Evolutionary conservation across 176 grass and related monocot species (phyloP).

Genomic region (Poa pratensis): DNA sequence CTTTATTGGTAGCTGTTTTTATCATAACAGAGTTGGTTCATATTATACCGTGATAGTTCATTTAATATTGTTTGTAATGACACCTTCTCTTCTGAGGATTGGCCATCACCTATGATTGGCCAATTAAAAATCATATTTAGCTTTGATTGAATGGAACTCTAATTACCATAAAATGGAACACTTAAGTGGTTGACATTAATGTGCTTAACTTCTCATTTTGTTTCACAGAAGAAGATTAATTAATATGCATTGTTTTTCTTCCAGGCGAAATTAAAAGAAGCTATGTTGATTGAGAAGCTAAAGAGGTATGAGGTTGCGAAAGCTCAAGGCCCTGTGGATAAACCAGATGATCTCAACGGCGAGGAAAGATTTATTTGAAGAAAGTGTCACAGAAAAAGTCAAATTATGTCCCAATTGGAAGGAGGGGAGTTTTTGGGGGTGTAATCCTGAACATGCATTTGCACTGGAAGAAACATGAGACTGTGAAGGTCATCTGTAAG

Average conservation of each 20-base stretch:
- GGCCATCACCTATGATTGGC: not conserved
- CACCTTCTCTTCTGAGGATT: not conserved
- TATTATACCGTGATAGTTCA: no score
- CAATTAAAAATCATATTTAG: not conserved
- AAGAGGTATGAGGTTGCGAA: constrained; percentile 76
- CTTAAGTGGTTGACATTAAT: not conserved
- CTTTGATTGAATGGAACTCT: not conserved
- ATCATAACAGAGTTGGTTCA: no score
- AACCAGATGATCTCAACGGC: constrained; percentile 61
- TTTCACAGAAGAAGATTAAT: not conserved
- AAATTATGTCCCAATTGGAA: constrained; percentile 93
- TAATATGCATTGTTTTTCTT: constrained; percentile 24
- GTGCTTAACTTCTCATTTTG: constrained; percentile 12
- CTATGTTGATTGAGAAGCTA: constrained; percentile 70
- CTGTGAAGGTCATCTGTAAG: constrained; percentile 90
- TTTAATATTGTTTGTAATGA: not conserved
- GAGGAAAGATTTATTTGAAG: constrained; percentile 86
- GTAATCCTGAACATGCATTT: constrained; percentile 99
- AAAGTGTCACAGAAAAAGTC: constrained; percentile 92
- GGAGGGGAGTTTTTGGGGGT: constrained; percentile 83
- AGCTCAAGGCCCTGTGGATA: constrained; percentile 67
- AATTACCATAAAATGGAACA: not conserved
- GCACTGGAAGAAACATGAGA: constrained; percentile 98
- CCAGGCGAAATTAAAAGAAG: constrained; percentile 92
- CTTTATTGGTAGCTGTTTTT: no score